Conservation (phyloP, 208 protist genomes). For the Wallacemonas rigidus region DNA sequence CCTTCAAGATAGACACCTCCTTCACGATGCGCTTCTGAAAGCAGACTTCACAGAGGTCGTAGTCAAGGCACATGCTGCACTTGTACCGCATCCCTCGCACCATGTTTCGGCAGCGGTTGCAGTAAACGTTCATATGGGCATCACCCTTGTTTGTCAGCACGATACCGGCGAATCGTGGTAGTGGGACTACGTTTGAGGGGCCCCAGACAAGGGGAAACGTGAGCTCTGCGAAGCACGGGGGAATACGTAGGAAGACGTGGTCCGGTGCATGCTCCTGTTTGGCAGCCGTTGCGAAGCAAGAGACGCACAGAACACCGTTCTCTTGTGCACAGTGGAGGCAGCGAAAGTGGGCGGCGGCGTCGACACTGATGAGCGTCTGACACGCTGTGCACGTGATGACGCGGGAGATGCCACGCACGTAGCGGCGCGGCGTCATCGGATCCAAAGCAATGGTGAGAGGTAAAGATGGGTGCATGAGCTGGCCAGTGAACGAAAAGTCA, state of each 20-base stretch:
- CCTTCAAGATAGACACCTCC: slow-evolving; percentile 15
- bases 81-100: slow-evolving; percentile 78
- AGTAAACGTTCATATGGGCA: slow-evolving; percentile 73
- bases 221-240: slow-evolving; percentile 34
- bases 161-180: slow-evolving; percentile 43
- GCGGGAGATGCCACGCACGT: slow-evolving; percentile 32
- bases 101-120: slow-evolving; percentile 62
- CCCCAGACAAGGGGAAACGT: slow-evolving; percentile 71
- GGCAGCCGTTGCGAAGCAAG: slow-evolving; percentile 32
- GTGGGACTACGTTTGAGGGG: slow-evolving; percentile 67
- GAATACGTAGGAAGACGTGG: slow-evolving; percentile 8
- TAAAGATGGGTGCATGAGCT: slow-evolving; percentile 56
- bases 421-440: slow-evolving; percentile 53
- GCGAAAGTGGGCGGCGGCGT: slow-evolving; percentile 55
- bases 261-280: not conserved
- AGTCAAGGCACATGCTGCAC: slow-evolving; percentile 80
- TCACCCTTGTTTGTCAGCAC: slow-evolving; percentile 40
- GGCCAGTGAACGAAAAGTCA: slow-evolving; percentile 56
- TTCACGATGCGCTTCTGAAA: slow-evolving; percentile 24
- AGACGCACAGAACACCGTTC: slow-evolving; percentile 35
- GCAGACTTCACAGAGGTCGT: slow-evolving; percentile 73
- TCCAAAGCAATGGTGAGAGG: slow-evolving; percentile 55
- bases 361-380: slow-evolving; percentile 41
- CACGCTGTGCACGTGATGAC: slow-evolving; percentile 64
- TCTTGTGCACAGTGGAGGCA: slow-evolving; percentile 75